A percentile compares a stretch with the other conserved stretches of the same genome.
Evolutionary conservation across 116 monocot genomes (phyloP).

Genomic region (Phalaenopsis hybrid): DNA sequence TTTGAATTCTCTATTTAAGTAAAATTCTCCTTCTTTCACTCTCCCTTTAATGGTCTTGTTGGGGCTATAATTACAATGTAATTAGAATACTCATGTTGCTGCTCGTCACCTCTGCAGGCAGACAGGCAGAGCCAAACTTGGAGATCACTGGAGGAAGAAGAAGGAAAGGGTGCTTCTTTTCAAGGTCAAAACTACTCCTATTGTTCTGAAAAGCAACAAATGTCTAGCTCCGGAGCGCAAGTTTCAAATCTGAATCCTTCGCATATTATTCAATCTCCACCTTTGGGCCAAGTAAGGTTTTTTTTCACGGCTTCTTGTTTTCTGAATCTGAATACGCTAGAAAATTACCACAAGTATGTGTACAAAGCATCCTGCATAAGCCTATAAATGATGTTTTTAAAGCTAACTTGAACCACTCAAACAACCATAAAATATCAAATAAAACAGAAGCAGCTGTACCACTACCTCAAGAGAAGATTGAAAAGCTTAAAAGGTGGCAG

Average conservation of each 20-base stretch:
- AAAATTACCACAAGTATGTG: constrained; percentile 12
- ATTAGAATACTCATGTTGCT: not conserved
- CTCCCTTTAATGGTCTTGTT: too few relatives aligned
- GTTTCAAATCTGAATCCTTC: not conserved
- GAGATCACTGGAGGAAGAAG: constrained; percentile 17
- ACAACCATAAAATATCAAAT: constrained; percentile 1
- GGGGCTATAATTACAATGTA: not conserved
- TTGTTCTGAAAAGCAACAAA: constrained; percentile 5
- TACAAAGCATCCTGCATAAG: constrained; percentile 19
- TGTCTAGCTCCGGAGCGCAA: constrained; percentile 1
- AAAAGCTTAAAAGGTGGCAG: constrained; percentile 64
- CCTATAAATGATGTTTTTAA: constrained; percentile 13
- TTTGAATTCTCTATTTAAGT: too few relatives aligned
- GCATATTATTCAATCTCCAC: constrained; percentile 16
- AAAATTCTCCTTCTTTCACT: too few relatives aligned
- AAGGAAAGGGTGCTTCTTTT: constrained; percentile 27
- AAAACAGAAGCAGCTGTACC: constrained; percentile 12
- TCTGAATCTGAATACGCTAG: constrained; percentile 39
- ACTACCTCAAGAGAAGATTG: constrained; percentile 82
- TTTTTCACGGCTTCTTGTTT: constrained; percentile 32
- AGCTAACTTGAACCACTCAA: constrained; percentile 8
- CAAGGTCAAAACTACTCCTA: constrained; percentile 5
- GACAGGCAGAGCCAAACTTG: constrained; percentile 4
- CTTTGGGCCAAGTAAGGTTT: not conserved
- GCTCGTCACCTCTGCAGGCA: not conserved